Evolutionary conservation across 805 yeast genomes (phyloP), one percentile per base, ranked within the genome.

Genomic region (Ogataea neopini): DNA sequence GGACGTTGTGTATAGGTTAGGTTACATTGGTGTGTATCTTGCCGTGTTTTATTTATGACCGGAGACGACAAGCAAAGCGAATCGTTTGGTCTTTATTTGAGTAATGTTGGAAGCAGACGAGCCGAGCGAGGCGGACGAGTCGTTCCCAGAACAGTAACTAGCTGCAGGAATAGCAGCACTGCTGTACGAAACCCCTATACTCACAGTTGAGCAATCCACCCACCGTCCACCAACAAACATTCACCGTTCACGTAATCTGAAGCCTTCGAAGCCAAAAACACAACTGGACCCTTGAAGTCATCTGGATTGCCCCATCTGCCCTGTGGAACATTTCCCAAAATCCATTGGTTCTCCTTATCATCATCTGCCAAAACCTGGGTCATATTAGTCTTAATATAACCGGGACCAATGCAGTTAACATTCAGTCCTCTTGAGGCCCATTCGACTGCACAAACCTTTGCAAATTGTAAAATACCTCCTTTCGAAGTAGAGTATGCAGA

Each of bases 211-310:
- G 62, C 72, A 68, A 71, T 62, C 72, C 73, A 80, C 30, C 83
- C 84, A 47, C 84, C 84, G 54, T 80, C 84, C 40, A 79, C 82
- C 48, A 67, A 61, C 37, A 80, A 52, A 50, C 73, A 73, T 44
- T 78, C 74, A 34, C 84, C 84, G 47, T 74, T 69, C 41, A 80
- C 72, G 61, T 71, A 80, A 40, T 74, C 71, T 36, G 78, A 64
- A 8, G 83, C 84, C 40, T 67, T 71, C 25, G 78, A 69, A 22
- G 79, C 76, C 50, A 80, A 64, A 62, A 72, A 74, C 26, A 73
- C 68, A 14, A 44, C 47, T 3, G 72, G 68, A 1, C 75, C 81
- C 56, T 68, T 73, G 56, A 76, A 74, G 53, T 77, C 81, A 6
- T 68, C 74, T 1, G 76, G 71, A 2, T 49, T 44, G n/a, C 81